phyloP scores from a whole-genome alignment of 2,329 filamentous ascomycete genomes.

The Colletotrichum acutatum region DNA sequence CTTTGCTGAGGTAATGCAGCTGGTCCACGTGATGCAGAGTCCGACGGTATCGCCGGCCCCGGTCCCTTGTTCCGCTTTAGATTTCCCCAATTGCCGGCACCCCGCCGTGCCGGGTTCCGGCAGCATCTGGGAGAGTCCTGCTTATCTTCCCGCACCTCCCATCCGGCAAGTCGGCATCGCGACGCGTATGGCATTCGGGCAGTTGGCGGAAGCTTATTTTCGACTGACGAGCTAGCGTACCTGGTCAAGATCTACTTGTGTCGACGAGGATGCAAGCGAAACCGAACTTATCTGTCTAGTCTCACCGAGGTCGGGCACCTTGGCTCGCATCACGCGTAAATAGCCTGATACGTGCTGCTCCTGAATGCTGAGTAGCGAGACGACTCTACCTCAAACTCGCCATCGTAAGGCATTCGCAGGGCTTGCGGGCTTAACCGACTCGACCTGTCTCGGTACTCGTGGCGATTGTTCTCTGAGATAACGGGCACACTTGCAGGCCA shows the following conservation, averaged over 20 bases:
- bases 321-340: neutral
- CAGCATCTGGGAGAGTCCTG: neutral
- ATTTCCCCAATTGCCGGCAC: neutral
- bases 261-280: neutral
- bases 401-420: neutral
- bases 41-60: neutral
- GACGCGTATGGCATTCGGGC: neutral
- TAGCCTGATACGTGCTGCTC: neutral
- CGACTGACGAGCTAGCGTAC: neutral
- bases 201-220: neutral
- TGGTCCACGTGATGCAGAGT: slow-evolving; percentile 9
- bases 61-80: neutral
- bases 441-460: neutral
- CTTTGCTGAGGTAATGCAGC: neutral
- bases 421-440: neutral
- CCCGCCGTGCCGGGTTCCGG: neutral
- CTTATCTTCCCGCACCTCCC: neutral
- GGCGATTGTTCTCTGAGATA: neutral
- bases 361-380: neutral
- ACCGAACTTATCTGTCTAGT: neutral
- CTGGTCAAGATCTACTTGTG: neutral
- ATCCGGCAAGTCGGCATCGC: neutral
- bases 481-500: neutral
- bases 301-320: neutral
- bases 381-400: neutral